These are phyloP conservation scores for Diplocarpon mali DNA, from an alignment of 2,329 filamentous ascomycete species.

Conservation along the genomic window DNA sequence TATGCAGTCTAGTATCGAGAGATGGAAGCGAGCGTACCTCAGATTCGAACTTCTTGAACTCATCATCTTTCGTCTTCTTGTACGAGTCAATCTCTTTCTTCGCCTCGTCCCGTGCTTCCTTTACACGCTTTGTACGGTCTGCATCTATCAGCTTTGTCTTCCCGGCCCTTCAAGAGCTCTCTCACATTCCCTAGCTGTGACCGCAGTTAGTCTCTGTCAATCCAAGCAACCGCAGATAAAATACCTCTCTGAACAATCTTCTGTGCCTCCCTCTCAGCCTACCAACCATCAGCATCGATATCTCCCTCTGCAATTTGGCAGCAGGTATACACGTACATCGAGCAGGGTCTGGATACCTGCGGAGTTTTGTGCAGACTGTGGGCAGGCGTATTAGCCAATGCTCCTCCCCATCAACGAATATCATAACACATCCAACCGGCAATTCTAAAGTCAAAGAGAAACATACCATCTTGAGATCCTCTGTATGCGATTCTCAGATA, in stretches of 20 bases:
- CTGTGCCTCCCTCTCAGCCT: constrained; percentile 97
- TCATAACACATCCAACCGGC: neutral
- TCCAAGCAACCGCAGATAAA: constrained; percentile 19
- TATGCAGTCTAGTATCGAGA: neutral
- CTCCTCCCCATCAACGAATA: neutral
- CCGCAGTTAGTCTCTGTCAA: constrained; percentile 25
- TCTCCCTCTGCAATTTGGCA: neutral
- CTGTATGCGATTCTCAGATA: constrained; percentile 7
- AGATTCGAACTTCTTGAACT: constrained; percentile 90
- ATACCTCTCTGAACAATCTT: constrained; percentile 97
- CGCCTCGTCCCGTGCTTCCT: constrained; percentile 89
- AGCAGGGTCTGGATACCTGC: constrained; percentile 97
- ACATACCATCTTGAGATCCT: constrained; percentile 22
- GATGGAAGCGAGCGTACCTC: constrained; percentile 32
- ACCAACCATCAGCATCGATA: constrained; percentile 28
- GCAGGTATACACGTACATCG: constrained; percentile 57
- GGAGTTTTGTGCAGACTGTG: constrained; percentile 93
- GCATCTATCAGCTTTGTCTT: constrained; percentile 11
- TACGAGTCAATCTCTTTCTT: constrained; percentile 98
- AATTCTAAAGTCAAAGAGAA: neutral
- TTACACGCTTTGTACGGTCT: constrained; percentile 95
- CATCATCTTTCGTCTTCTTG: constrained; percentile 76
- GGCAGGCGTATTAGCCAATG: constrained; percentile 11
- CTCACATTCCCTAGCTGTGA: constrained; percentile 77
- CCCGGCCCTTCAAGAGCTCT: constrained; percentile 19